Evolutionary conservation across 352 stramenopile genomes (phyloP).

Genomic region (Pythium dissimile): DNA sequence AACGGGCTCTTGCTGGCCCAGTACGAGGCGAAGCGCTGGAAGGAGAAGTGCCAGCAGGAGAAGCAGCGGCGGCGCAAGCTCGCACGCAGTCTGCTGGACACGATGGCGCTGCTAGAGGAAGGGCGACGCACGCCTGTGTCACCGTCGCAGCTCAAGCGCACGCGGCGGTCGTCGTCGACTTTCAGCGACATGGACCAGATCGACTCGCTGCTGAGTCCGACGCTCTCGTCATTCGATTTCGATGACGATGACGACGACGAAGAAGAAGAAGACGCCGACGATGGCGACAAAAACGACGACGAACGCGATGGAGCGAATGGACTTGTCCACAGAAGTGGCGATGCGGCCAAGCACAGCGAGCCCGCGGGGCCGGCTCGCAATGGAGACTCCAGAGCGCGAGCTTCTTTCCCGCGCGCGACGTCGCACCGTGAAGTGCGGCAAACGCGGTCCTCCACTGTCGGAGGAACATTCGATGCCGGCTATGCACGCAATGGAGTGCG

Average conservation of each 20-base stretch:
- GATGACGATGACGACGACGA: conserved; percentile 66
- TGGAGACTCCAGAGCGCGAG: neutral
- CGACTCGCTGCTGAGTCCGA: conserved; percentile 69
- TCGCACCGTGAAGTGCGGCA: conserved; percentile 26
- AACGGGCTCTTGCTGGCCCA: conserved; percentile 56
- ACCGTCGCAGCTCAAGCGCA: neutral
- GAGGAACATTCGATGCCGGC: conserved; percentile 20
- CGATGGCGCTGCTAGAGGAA: conserved; percentile 44
- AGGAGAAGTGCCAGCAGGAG: conserved; percentile 76
- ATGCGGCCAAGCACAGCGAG: too few species aligned
- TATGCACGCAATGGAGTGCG: neutral
- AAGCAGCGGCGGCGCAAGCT: conserved; percentile 63
- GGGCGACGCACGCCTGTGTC: neutral
- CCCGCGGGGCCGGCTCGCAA: neutral
- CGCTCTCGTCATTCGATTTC: conserved; percentile 85
- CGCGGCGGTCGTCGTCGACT: conserved; percentile 35
- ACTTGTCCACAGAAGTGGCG: neutral
- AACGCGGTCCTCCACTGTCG: conserved; percentile 58
- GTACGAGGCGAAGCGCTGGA: conserved; percentile 75
- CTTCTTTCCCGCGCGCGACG: neutral
- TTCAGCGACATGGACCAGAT: conserved; percentile 56
- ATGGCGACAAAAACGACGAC: neutral
- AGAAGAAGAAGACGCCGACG: conserved; percentile 24
- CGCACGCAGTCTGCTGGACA: conserved; percentile 59
- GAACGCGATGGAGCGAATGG: neutral